Evolutionary conservation across 1,139 yeast species (phyloP).

Genomic region (Diutina rugosa): DNA sequence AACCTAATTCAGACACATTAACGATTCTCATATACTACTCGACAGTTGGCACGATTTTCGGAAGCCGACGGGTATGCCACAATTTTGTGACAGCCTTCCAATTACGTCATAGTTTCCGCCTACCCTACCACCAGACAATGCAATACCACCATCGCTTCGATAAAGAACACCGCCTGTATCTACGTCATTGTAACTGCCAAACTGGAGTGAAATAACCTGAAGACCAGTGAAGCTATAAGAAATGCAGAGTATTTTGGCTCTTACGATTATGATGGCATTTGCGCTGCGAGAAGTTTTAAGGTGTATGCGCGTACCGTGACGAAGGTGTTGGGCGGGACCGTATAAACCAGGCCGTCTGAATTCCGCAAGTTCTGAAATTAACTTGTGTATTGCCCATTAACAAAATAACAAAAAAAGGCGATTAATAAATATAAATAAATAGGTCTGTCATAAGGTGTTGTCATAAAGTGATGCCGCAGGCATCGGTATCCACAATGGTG

Average conservation of each 20-base stretch:
- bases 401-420: neutral
- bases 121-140: too few relatives aligned
- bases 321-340: neutral
- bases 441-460: conserved; percentile 2
- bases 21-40: too few relatives aligned
- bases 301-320: neutral
- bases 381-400: neutral
- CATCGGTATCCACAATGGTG: neutral
- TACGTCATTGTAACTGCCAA: too few relatives aligned
- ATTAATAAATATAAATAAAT: conserved; percentile 1
- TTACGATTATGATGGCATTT: too few relatives aligned
- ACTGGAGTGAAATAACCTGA: too few relatives aligned
- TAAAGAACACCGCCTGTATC: too few relatives aligned
- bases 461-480: neutral
- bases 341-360: neutral
- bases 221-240: too few relatives aligned
- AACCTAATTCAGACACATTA: too few relatives aligned
- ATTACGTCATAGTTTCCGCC: neutral
- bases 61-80: neutral
- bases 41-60: neutral
- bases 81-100: neutral
- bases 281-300: too few relatives aligned
- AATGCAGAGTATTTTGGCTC: too few relatives aligned
- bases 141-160: too few relatives aligned
- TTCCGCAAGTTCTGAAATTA: neutral